phyloP scores from a whole-genome alignment of 768 basidiomycete genomes.

The Roridomyces roridus region DNA sequence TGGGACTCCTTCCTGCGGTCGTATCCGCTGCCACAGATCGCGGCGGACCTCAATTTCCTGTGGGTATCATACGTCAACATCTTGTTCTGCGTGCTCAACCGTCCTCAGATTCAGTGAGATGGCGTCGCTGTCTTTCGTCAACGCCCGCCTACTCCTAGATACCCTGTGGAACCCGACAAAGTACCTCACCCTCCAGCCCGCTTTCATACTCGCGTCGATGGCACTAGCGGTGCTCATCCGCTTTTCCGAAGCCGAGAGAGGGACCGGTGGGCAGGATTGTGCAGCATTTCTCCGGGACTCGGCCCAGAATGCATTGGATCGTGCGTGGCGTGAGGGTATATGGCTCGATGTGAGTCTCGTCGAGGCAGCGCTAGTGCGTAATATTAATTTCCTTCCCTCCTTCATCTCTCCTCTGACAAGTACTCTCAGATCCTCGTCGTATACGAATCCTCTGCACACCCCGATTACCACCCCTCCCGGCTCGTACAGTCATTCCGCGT shows the following conservation, averaged over 20 bases:
- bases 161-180: constrained; percentile 44
- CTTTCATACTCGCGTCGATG: constrained; percentile 54
- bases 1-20: constrained; percentile 22
- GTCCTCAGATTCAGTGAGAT: neutral
- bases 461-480: constrained; percentile 48
- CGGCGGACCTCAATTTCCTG: constrained; percentile 16
- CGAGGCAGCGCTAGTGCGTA: constrained; percentile 59
- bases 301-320: constrained; percentile 51
- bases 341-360: constrained; percentile 54
- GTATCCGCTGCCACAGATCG: constrained; percentile 19
- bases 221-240: constrained; percentile 56
- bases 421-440: constrained; percentile 50
- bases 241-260: constrained; percentile 54
- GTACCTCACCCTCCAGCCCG: constrained; percentile 53
- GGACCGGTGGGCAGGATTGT: constrained; percentile 46
- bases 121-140: constrained; percentile 51
- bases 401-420: neutral
- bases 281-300: constrained; percentile 51
- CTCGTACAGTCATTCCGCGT: constrained; percentile 47
- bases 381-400: neutral
- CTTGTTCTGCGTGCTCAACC: neutral
- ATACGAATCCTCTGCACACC: constrained; percentile 60
- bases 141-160: constrained; percentile 45
- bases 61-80: neutral
- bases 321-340: constrained; percentile 44